A percentile compares a stretch with the other conserved stretches of the same genome.
Evolutionary conservation across 345 rosid genomes (phyloP).

Genomic region (Salix dunnii): DNA sequence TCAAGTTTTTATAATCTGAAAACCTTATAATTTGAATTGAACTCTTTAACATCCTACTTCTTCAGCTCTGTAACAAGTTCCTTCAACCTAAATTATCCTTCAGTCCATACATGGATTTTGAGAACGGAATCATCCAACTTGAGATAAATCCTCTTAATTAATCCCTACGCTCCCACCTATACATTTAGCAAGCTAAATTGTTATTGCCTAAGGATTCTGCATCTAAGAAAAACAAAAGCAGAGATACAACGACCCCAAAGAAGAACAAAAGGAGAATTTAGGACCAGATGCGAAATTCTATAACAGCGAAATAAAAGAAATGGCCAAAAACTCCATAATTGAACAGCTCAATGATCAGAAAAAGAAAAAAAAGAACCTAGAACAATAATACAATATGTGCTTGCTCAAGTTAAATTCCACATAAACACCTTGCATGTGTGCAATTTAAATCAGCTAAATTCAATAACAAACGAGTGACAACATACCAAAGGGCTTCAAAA

Average conservation of each 20-base stretch:
- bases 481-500: neutral
- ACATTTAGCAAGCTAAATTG: neutral
- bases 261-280: neutral
- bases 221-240: slow-evolving; percentile 3
- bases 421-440: neutral
- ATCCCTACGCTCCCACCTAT: neutral
- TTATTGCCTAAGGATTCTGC: neutral
- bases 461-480: neutral
- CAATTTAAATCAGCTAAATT: slow-evolving; percentile 1
- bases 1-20: neutral
- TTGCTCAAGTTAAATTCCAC: neutral
- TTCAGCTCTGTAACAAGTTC: neutral
- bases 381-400: neutral
- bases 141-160: neutral
- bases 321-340: neutral
- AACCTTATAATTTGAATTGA: neutral
- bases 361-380: neutral
- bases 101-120: neutral
- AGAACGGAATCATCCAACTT: neutral
- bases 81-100: neutral
- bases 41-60: neutral
- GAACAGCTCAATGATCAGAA: neutral
- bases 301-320: neutral
- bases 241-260: neutral
- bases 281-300: neutral